Base-by-base conservation (phyloP, 2,329 filamentous ascomycete genomes). In the Talaromyces albobiverticillius region DNA sequence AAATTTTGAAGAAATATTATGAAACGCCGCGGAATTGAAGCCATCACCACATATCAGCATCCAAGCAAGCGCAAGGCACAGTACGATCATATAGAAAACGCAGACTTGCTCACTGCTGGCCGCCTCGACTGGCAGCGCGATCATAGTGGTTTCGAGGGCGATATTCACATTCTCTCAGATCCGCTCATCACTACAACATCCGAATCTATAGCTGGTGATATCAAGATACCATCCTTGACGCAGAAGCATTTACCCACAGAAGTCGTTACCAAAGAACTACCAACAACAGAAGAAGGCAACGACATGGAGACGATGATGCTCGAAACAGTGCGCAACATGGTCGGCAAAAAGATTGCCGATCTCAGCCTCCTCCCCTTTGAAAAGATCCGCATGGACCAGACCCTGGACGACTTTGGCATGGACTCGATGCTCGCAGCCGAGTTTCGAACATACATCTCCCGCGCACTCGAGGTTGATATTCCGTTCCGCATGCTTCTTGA, bases 11-110 rank as follows among this genome's bases (percentile, higher is more conserved):
- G 70, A 55, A 61, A 59, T 2, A 49, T 69, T 8, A 62, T 76
- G 3, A 56, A 61, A 5, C 67, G 71, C 11, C 69, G 67, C 31
- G 74, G 69, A 1, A 65, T 74, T 43, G 66, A 70, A 31, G 61
- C 67, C 0, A 58, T 74, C 26, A 65, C 64, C 6, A n/a, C n/a
- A n/a, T n/a, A n/a, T n/a, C n/a, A n/a, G n/a, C n/a, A n/a, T n/a
- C n/a, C n/a, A n/a, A 25, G 9, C 34, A 40, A 13, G 22, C 10
- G 20, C 13, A 22, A 43, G 22, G 16, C 20, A 13, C 20, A 18
- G 22, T 20, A 22, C 13, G 41, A 43, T 22, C 41, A 7, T 4
- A 16, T 43, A 7, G 20, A n/a, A 8, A 23, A 23, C n/a, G 23
- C 16, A n/a, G 31, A 49, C n/a, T n/a, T 49, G 5, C 20, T 49